Evolutionary conservation across 129 eudicot genomes (phyloP).

Genomic region (Daucus carota): DH1_v3.0 NC_030384.2:42288501-42289000

Average conservation of each 20-base stretch:
- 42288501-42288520: constrained; percentile 73
- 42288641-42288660: constrained; percentile 62
- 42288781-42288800: constrained; percentile 30
- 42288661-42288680: constrained; percentile 57
- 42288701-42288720: constrained; percentile 86
- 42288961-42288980: not conserved
- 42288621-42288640: constrained; percentile 1
- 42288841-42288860: not conserved
- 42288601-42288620: not conserved
- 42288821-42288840: not conserved
- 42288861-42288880: not conserved
- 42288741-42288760: constrained; percentile 83
- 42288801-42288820: not conserved
- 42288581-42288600: constrained; percentile 61
- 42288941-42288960: not conserved
- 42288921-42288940: not conserved
- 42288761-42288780: constrained; percentile 66
- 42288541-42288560: constrained; percentile 68
- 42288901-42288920: too few relatives aligned
- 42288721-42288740: constrained; percentile 22
- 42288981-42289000: not conserved
- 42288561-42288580: constrained; percentile 33
- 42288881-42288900: not conserved
- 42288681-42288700: constrained; percentile 58
- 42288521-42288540: constrained; percentile 72